Percentiles rank a stretch among this genome's conserved stretches.
phyloP scores from a whole-genome alignment of 495 filamentous ascomycete genomes.

The Neurospora sp. region DNA sequence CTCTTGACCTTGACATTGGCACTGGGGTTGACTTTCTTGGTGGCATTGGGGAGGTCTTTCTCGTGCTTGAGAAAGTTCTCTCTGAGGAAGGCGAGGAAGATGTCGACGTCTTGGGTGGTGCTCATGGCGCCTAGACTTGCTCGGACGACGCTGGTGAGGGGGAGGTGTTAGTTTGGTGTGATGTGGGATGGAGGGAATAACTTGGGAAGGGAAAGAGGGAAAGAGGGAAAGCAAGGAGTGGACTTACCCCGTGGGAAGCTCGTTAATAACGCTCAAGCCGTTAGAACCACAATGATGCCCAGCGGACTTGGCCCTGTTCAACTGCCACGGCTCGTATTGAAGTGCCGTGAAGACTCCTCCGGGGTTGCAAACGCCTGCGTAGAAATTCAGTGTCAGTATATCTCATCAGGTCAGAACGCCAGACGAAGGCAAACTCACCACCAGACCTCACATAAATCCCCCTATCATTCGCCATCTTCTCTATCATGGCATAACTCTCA shows the following conservation, averaged over 20 bases:
- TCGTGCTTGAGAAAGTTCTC: conserved; percentile 34
- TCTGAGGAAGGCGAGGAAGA: conserved; percentile 46
- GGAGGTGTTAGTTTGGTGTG: too few species aligned
- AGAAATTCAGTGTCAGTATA: neutral
- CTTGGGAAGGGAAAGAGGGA: too few species aligned
- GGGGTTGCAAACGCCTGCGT: conserved; percentile 34
- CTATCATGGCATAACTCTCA: conserved; percentile 50
- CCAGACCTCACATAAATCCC: conserved; percentile 63
- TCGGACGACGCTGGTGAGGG: conserved; percentile 42
- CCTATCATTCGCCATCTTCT: conserved; percentile 49
- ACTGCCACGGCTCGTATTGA: conserved; percentile 46
- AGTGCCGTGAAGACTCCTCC: conserved; percentile 35
- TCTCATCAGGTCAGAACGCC: too few species aligned
- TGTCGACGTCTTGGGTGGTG: conserved; percentile 48
- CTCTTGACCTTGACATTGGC: too few species aligned
- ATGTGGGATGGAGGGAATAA: neutral
- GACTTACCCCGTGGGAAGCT: conserved; percentile 22
- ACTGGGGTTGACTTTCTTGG: neutral
- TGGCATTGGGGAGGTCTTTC: neutral
- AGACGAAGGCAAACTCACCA: conserved; percentile 36
- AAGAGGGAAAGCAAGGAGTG: neutral
- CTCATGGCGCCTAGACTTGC: conserved; percentile 67
- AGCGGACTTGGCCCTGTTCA: conserved; percentile 49
- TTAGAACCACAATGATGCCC: conserved; percentile 50
- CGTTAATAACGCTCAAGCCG: conserved; percentile 21